These are phyloP conservation scores for Limonium bicolor DNA, from an alignment of 148 eudicot species.

Conservation along the genomic window DNA sequence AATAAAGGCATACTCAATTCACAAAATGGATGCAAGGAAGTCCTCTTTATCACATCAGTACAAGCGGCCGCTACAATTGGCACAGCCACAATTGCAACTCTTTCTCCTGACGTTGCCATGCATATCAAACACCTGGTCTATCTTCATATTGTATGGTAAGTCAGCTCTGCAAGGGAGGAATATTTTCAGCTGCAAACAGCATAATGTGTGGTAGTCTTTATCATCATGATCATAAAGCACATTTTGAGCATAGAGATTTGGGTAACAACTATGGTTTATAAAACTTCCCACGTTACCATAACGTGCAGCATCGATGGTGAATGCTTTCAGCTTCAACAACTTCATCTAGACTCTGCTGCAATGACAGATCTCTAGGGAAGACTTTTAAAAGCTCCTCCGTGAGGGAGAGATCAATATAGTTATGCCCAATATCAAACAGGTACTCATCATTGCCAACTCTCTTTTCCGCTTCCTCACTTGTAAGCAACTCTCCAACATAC, in stretches of 20 bases:
- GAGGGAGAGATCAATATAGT: constrained; percentile 33
- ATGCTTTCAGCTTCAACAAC: constrained; percentile 39
- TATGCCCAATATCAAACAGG: constrained; percentile 76
- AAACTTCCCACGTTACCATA: constrained; percentile 82
- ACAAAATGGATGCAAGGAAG: too few species aligned
- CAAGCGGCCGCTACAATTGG: constrained; percentile 75
- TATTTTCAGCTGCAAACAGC: constrained; percentile 86
- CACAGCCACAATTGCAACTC: constrained; percentile 72
- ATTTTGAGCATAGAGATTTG: constrained; percentile 83
- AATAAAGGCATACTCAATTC: too few species aligned
- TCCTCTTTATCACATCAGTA: too few species aligned
- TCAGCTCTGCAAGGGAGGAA: constrained; percentile 79
- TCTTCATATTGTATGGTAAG: constrained; percentile 67
- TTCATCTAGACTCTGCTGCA: constrained; percentile 8
- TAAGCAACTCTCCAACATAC: constrained; percentile 76
- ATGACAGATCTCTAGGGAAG: constrained; percentile 19
- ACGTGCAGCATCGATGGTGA: constrained; percentile 63
- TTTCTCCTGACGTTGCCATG: constrained; percentile 59
- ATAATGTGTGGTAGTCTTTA: constrained; percentile 77
- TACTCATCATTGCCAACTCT: constrained; percentile 61
- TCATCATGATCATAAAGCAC: constrained; percentile 81
- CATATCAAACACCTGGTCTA: constrained; percentile 54
- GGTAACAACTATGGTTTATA: constrained; percentile 87
- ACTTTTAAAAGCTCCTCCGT: constrained; percentile 18
- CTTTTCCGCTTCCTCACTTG: constrained; percentile 74